Base-by-base conservation (phyloP, 331 rosid genomes). In the Quercus lobata region DNA sequence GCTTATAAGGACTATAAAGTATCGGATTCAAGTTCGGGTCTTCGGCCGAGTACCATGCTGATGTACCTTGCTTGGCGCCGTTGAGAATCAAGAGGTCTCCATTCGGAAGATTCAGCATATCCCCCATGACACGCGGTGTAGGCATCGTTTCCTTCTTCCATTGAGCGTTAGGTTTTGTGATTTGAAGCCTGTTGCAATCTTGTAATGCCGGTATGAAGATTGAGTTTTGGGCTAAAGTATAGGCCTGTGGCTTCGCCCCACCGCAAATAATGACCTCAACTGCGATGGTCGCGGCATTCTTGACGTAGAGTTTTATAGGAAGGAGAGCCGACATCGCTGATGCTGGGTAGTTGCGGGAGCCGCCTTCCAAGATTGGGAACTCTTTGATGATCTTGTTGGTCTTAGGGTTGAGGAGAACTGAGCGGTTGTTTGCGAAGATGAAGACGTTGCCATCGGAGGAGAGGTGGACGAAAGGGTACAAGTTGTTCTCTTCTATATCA, bases 301-400 rank as follows among this genome's bases (percentile, higher is more conserved):
- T 49, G 29, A 74, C 83, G 3, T 72, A 35, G 65, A 96, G 98
- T 19, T 84, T 85, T 25, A 93, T 44, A 0, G 99, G 99, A 34
- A 96, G 91, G 34, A 96, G 86, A 1, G 85, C 86, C 0, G 98
- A 96, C 95, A 87, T 92, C 22, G 86, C 99, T 0, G 98, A 93
- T 1, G 98, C 91, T 0, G 99, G 98, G 88, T 96, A 96, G 92
- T 92, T 93, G 0, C 99, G 79, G 2, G 97, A 82, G 4, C 98
- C 98, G 0, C 98, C 98, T 0, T 57, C 57, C 24, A 96, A 78
- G 58, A 72, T 68, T 0, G 93, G 97, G 69, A 41, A 90, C 34
- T 90, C 92, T 1, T 88, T 80, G 5, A 96, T 6, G 24, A 89
- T 16, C 8, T 79, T 52, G 87, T 87, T 80, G 56, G 81, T 77